Conservation (phyloP, 2,329 filamentous ascomycete species). For the Nemania diffusa region DNA sequence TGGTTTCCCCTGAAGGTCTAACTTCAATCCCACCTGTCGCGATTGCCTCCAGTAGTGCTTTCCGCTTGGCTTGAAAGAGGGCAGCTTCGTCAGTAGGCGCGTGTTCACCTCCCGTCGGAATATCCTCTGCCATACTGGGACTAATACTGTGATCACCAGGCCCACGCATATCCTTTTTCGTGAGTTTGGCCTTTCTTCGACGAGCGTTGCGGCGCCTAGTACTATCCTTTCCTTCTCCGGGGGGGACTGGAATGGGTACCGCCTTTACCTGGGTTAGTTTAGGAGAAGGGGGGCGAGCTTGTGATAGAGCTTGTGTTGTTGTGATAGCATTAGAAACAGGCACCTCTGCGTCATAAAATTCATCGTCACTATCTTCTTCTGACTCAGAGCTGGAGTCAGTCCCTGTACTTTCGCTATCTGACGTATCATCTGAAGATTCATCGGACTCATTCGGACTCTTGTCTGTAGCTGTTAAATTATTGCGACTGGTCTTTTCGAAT, state of each 20-base stretch:
- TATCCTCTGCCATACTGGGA: background rate
- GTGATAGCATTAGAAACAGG: background rate
- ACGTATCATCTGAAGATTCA: slow-evolving; percentile 21
- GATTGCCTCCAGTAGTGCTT: slow-evolving; percentile 62
- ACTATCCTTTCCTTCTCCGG: slow-evolving; percentile 52
- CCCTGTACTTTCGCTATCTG: slow-evolving; percentile 7
- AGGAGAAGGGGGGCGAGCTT: background rate
- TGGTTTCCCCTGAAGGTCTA: slow-evolving; percentile 35
- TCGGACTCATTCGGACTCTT: slow-evolving; percentile 21
- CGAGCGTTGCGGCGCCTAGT: slow-evolving; percentile 65
- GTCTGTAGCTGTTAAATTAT: background rate
- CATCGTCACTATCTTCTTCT: slow-evolving; percentile 6
- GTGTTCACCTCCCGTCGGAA: slow-evolving; percentile 16
- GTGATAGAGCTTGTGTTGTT: background rate
- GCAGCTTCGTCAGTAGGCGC: slow-evolving; percentile 47
- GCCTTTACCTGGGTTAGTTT: background rate
- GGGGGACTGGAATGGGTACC: slow-evolving; percentile 40
- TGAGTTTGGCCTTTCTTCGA: slow-evolving; percentile 54
- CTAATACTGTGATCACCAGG: background rate
- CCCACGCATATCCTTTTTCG: slow-evolving; percentile 43
- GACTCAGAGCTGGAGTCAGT: slow-evolving; percentile 22
- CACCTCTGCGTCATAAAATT: background rate
- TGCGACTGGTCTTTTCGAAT: background rate
- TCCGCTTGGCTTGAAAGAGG: slow-evolving; percentile 62
- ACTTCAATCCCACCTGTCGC: slow-evolving; percentile 64